Conservation (phyloP, 306 rosid species). For the Sechiopsis laciniata region DNA sequence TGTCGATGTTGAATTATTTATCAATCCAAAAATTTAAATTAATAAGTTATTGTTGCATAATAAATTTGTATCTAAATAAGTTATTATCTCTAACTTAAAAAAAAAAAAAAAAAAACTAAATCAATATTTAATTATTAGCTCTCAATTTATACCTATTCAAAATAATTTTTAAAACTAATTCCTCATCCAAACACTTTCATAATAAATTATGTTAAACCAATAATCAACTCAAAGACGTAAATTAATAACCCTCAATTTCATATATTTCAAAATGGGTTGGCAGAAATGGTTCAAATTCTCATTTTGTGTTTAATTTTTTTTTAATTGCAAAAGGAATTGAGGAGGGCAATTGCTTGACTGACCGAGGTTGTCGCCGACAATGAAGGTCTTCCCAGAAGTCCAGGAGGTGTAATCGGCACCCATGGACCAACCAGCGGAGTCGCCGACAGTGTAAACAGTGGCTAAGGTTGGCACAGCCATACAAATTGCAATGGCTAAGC, state of each 20-base stretch:
- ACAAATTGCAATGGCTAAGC: conserved; percentile 31
- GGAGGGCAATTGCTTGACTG: conserved; percentile 12
- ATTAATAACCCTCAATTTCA: not conserved
- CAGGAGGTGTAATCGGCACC: conserved; percentile 68
- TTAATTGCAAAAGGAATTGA: not conserved
- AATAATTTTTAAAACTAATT: too few relatives aligned
- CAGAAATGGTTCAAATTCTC: not conserved
- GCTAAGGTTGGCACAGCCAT: conserved; percentile 49
- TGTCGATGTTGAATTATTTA: too few relatives aligned
- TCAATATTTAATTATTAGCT: too few relatives aligned
- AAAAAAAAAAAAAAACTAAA: too few relatives aligned
- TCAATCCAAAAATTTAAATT: too few relatives aligned
- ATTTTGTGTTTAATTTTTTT: too few relatives aligned
- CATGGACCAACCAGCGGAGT: conserved; percentile 57
- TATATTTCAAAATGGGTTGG: not conserved
- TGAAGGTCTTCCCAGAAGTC: conserved; percentile 57
- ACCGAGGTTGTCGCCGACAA: conserved; percentile 73
- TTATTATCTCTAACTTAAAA: too few relatives aligned
- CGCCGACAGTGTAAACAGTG: conserved; percentile 66
- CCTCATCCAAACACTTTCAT: too few relatives aligned
- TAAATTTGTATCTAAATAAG: too few relatives aligned
- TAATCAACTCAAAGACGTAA: not conserved
- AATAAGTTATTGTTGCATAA: too few relatives aligned
- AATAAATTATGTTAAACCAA: too few relatives aligned
- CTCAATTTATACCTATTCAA: too few relatives aligned